These are phyloP conservation scores for Penicillium arizonense DNA, from an alignment of 495 filamentous ascomycete genomes.

Conservation along the genomic window DNA sequence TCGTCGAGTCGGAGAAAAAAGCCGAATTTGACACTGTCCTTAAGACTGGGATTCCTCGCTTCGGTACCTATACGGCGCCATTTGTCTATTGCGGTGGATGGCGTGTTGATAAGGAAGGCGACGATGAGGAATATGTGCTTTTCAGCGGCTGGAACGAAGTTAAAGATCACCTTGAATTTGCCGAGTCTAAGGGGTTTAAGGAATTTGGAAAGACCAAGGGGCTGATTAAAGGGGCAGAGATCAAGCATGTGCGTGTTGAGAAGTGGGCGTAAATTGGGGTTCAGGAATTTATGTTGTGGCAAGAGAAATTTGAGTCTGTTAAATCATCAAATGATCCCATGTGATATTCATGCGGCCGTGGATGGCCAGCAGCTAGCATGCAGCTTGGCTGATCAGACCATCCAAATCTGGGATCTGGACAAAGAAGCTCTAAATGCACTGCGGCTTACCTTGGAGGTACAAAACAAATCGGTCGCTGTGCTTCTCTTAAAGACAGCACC, in stretches of 20 bases:
- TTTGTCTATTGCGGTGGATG: slow-evolving; percentile 4
- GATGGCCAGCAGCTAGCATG: too few relatives aligned
- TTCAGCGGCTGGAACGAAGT: slow-evolving; percentile 1
- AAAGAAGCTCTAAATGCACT: too few relatives aligned
- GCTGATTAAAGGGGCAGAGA: slow-evolving; percentile 34
- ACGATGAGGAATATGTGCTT: slow-evolving; percentile 2
- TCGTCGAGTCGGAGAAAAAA: slow-evolving; percentile 40
- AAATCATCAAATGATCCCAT: too few relatives aligned
- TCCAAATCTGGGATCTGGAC: too few relatives aligned
- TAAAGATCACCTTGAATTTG: slow-evolving; percentile 37
- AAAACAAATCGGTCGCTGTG: too few relatives aligned
- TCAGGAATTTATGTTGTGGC: too few relatives aligned
- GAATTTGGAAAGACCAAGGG: slow-evolving; percentile 34
- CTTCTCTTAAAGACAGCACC: too few relatives aligned
- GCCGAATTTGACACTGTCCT: slow-evolving; percentile 36
- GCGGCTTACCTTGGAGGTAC: too few relatives aligned
- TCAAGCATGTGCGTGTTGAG: slow-evolving; percentile 37
- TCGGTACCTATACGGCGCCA: slow-evolving; percentile 34
- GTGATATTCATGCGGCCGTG: too few relatives aligned
- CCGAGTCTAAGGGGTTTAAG: slow-evolving; percentile 30
- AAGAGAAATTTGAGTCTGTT: too few relatives aligned
- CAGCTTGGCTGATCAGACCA: too few relatives aligned
- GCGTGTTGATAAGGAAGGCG: neutral
- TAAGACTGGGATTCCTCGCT: slow-evolving; percentile 20
- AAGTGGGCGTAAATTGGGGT: slow-evolving; percentile 8